Evolutionary conservation across 2,329 filamentous ascomycete species (phyloP).

Genomic region (Xylaria hypoxylon): DNA sequence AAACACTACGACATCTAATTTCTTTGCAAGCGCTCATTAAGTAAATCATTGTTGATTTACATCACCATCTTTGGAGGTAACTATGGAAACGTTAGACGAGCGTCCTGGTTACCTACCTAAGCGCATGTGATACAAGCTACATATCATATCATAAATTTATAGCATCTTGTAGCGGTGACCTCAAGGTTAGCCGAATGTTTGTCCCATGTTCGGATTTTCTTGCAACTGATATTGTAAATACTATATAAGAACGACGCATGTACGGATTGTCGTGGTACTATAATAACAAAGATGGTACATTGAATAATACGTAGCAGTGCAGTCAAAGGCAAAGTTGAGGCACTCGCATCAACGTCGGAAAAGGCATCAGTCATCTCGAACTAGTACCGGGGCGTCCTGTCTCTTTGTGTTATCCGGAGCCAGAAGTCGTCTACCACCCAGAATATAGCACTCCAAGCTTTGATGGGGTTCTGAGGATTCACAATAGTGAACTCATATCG

Average conservation of each 20-base stretch:
- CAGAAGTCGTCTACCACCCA: constrained; percentile 45
- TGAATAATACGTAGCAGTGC: neutral
- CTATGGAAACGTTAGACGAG: too few relatives aligned
- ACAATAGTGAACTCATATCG: constrained; percentile 44
- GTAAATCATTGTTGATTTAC: too few relatives aligned
- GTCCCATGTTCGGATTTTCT: neutral
- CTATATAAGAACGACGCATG: neutral
- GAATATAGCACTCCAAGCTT: constrained; percentile 42
- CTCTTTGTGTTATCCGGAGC: constrained; percentile 40
- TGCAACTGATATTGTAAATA: neutral
- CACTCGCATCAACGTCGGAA: neutral
- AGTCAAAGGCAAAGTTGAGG: neutral
- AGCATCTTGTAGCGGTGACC: neutral
- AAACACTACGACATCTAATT: too few relatives aligned
- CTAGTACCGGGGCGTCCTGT: neutral
- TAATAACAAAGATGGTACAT: neutral
- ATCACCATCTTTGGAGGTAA: too few relatives aligned
- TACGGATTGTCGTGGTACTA: neutral
- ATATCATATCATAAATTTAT: neutral
- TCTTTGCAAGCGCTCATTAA: too few relatives aligned
- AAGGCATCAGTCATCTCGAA: neutral
- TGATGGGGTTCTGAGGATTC: constrained; percentile 41
- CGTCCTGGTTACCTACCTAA: too few relatives aligned
- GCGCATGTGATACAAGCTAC: too few relatives aligned
- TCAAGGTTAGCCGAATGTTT: neutral